phyloP scores from a whole-genome alignment of 2,329 filamentous ascomycete genomes.

The Septoria linicola region DNA sequence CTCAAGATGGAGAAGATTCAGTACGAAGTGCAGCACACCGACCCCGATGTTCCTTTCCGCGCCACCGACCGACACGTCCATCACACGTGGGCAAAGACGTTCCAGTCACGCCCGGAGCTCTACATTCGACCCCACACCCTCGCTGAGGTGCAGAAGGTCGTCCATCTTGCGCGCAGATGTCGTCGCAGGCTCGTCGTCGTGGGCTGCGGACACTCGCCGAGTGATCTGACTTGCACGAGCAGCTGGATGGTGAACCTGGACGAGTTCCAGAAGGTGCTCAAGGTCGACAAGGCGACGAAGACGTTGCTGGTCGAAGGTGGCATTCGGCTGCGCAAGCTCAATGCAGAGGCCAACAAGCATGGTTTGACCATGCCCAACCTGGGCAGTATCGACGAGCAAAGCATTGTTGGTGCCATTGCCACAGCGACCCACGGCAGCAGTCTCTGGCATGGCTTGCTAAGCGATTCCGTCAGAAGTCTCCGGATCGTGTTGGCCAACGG shows the following conservation, averaged over 20 bases:
- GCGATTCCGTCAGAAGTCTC: constrained; percentile 71
- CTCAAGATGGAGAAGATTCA: constrained; percentile 22
- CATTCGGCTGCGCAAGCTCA: constrained; percentile 75
- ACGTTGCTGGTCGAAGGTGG: constrained; percentile 81
- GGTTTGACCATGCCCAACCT: constrained; percentile 87
- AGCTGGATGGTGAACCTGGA: constrained; percentile 96
- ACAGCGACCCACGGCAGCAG: constrained; percentile 94
- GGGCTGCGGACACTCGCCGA: constrained; percentile 91
- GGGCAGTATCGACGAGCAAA: constrained; percentile 93
- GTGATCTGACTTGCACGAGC: constrained; percentile 85
- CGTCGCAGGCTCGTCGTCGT: constrained; percentile 79
- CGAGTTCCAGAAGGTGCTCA: constrained; percentile 69
- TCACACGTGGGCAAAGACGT: constrained; percentile 93
- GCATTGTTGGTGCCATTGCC: constrained; percentile 84
- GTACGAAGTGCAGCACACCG: constrained; percentile 57
- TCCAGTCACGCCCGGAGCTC: constrained; percentile 83
- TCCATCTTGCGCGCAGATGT: constrained; percentile 76
- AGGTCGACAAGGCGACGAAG: constrained; percentile 64
- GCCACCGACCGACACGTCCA: constrained; percentile 71
- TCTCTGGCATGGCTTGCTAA: constrained; percentile 77
- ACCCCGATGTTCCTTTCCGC: constrained; percentile 71
- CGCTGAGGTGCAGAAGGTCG: constrained; percentile 76
- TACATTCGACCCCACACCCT: constrained; percentile 82
- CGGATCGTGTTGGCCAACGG: constrained; percentile 82
- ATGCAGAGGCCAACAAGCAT: constrained; percentile 68